A percentile compares a stretch with the other conserved stretches of the same genome.
Conservation (phyloP, 768 basidiomycete species). For the Leccinum sublutescens region DNA sequence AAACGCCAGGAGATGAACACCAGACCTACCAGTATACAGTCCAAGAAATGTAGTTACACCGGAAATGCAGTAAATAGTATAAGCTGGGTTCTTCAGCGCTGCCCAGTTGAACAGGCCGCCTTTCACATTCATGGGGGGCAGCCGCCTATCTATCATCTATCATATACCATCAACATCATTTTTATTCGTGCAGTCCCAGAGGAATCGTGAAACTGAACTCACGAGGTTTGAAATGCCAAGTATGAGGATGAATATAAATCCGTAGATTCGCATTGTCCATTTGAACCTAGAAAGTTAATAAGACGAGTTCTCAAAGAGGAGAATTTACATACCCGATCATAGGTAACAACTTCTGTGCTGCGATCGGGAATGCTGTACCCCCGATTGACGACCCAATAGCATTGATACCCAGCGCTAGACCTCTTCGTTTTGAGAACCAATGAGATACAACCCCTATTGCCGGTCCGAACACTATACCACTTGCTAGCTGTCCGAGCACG, state of each 20-base stretch:
- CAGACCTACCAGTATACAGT: slow-evolving; percentile 56
- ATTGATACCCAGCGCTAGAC: slow-evolving; percentile 59
- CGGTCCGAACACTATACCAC: slow-evolving; percentile 63
- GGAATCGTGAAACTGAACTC: slow-evolving; percentile 9
- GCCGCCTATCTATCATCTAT: slow-evolving; percentile 41
- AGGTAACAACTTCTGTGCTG: slow-evolving; percentile 52
- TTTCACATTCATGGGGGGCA: slow-evolving; percentile 50
- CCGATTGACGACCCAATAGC: slow-evolving; percentile 72
- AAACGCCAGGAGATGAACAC: neutral
- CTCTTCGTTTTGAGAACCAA: slow-evolving; percentile 66
- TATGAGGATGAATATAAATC: slow-evolving; percentile 54
- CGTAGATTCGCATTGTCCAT: slow-evolving; percentile 75
- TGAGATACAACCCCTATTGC: slow-evolving; percentile 60
- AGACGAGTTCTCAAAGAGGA: neutral
- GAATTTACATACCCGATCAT: slow-evolving; percentile 46
- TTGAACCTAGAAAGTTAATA: slow-evolving; percentile 46
- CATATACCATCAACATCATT: neutral
- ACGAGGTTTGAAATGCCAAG: slow-evolving; percentile 60
- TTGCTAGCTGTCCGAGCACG: slow-evolving; percentile 30
- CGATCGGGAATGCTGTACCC: slow-evolving; percentile 65
- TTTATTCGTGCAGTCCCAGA: neutral
- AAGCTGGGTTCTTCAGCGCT: slow-evolving; percentile 48
- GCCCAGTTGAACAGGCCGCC: slow-evolving; percentile 61
- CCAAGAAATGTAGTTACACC: slow-evolving; percentile 64
- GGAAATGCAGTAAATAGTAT: slow-evolving; percentile 55